Evolutionary conservation across 2,329 filamentous ascomycete species (phyloP).

Genomic region (Phyllosticta capitalensis): DNA sequence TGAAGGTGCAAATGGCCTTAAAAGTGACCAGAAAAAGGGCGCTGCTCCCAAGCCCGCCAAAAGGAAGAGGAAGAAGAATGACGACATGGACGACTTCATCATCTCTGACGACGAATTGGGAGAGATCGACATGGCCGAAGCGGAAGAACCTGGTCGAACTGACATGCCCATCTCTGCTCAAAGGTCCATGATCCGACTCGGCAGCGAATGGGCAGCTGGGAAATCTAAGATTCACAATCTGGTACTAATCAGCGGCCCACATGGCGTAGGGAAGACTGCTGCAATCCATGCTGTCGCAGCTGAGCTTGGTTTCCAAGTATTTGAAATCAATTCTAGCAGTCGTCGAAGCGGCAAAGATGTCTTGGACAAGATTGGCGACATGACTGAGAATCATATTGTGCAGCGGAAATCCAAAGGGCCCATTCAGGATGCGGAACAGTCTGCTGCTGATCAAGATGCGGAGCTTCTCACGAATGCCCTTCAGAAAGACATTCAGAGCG

Average conservation of each 20-base stretch:
- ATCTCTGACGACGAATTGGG: constrained; percentile 18
- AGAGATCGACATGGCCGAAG: constrained; percentile 55
- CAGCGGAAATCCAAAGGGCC: constrained; percentile 34
- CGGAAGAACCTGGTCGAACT: constrained; percentile 34
- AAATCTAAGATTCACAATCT: constrained; percentile 56
- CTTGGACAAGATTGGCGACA: constrained; percentile 85
- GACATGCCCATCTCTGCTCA: constrained; percentile 21
- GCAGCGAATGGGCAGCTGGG: constrained; percentile 21
- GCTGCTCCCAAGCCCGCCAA: constrained; percentile 21
- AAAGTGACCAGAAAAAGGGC: constrained; percentile 8
- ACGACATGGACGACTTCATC: constrained; percentile 26
- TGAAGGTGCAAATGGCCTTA: constrained; percentile 46
- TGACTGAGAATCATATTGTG: constrained; percentile 92
- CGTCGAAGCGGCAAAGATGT: constrained; percentile 84
- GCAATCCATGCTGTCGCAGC: constrained; percentile 85
- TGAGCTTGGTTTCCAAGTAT: constrained; percentile 86
- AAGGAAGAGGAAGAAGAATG: constrained; percentile 55
- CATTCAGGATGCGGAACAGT: constrained; percentile 3
- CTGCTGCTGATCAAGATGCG: constrained; percentile 25
- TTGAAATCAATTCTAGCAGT: constrained; percentile 82
- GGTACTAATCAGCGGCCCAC: constrained; percentile 79
- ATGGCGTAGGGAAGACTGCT: constrained; percentile 88
- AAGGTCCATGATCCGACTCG: constrained; percentile 28
- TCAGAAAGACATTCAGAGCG: constrained; percentile 51
- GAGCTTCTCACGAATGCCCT: constrained; percentile 36